Percentiles rank a stretch among this genome's conserved stretches.
These are phyloP conservation scores for Hippophae tibetana DNA, from an alignment of 306 rosid species.

Conservation along the genomic window DNA sequence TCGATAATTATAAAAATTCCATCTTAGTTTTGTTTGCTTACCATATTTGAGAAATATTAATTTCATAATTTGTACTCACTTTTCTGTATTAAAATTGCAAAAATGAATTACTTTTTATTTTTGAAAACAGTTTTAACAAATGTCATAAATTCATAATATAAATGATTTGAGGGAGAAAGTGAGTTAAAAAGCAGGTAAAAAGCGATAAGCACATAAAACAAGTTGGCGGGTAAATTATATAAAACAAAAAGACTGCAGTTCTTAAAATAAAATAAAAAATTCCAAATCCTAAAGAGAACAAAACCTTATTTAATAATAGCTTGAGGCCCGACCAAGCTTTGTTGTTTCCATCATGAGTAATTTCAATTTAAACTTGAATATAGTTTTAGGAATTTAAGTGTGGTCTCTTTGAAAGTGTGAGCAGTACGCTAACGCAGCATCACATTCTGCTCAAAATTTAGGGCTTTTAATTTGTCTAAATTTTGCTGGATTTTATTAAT, in stretches of 20 bases:
- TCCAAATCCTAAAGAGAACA: background rate
- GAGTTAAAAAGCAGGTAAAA: too few species aligned
- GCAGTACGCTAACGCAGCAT: background rate
- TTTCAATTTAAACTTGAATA: background rate
- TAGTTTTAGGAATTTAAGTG: background rate
- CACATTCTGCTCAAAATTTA: background rate
- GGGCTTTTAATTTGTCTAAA: conserved; percentile 10
- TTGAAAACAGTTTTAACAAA: too few species aligned
- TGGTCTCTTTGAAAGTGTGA: background rate
- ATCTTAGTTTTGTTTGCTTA: too few species aligned
- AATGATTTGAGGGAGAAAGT: too few species aligned
- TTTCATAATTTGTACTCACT: too few species aligned
- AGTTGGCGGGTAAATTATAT: conserved; percentile 24
- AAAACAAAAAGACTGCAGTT: background rate
- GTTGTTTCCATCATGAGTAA: conserved; percentile 21
- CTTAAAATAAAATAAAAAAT: conserved; percentile 1
- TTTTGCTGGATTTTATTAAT: conserved; percentile 5
- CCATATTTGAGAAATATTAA: too few species aligned
- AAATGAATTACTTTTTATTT: too few species aligned
- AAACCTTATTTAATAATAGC: conserved; percentile 11
- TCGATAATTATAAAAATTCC: too few species aligned
- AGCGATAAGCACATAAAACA: background rate
- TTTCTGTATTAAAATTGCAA: too few species aligned
- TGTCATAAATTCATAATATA: too few species aligned
- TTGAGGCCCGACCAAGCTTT: conserved; percentile 21